A percentile compares a stretch with the other conserved stretches of the same genome.
Evolutionary conservation across 2,329 filamentous ascomycete genomes (phyloP).

Genomic region (Xylaria sp.): DNA sequence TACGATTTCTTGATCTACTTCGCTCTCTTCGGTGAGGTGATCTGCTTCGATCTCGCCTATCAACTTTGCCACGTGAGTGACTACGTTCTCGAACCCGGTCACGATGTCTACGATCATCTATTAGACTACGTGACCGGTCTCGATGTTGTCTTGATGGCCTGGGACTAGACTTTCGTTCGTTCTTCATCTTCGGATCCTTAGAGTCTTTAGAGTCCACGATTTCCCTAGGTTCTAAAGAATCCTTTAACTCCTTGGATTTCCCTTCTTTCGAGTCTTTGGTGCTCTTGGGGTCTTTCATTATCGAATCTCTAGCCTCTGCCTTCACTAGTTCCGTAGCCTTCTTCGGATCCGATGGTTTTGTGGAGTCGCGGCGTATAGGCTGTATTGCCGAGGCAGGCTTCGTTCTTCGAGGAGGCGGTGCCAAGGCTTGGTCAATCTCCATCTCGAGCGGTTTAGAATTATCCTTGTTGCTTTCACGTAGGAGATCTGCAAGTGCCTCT

Average conservation of each 20-base stretch:
- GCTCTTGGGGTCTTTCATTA: conserved; percentile 41
- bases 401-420: conserved; percentile 63
- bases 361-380: conserved; percentile 61
- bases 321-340: conserved; percentile 51
- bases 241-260: conserved; percentile 39
- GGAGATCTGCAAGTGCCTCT: conserved; percentile 66
- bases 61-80: conserved; percentile 45
- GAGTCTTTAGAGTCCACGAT: conserved; percentile 39
- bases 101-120: conserved; percentile 47
- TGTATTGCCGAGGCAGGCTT: conserved; percentile 69
- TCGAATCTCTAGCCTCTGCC: conserved; percentile 48
- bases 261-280: conserved; percentile 36
- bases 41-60: conserved; percentile 44
- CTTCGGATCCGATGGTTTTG: conserved; percentile 56
- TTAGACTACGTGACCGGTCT: conserved; percentile 41
- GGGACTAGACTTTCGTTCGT: conserved; percentile 45
- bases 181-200: conserved; percentile 40
- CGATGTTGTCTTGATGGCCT: conserved; percentile 43
- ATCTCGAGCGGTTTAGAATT: conserved; percentile 62
- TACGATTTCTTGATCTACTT: conserved; percentile 53
- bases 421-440: conserved; percentile 66
- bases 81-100: conserved; percentile 46
- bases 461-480: conserved; percentile 67
- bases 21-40: conserved; percentile 47
- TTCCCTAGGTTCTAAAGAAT: conserved; percentile 41